These are phyloP conservation scores for Cornus kousa DNA, from an alignment of 148 eudicot genomes.

Conservation along the genomic window DNA sequence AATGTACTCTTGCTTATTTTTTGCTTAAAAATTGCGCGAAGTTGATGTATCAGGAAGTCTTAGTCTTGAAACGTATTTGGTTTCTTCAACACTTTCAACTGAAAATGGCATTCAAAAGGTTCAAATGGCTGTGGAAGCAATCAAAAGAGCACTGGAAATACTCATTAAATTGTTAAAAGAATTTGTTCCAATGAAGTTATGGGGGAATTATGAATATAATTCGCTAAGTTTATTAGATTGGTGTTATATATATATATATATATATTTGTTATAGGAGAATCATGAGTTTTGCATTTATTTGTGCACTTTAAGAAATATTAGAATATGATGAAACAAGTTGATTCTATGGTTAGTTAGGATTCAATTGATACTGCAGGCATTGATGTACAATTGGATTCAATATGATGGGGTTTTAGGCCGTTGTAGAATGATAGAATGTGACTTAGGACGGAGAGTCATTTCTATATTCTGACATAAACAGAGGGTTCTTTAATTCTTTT, in stretches of 20 bases:
- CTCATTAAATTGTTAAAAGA: too few relatives aligned
- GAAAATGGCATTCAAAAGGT: background rate
- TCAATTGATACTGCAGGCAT: background rate
- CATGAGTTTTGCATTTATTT: too few relatives aligned
- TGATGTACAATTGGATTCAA: background rate
- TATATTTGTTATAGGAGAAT: too few relatives aligned
- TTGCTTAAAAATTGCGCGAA: too few relatives aligned
- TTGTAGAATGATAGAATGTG: background rate
- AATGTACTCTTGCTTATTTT: background rate
- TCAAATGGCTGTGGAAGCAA: background rate
- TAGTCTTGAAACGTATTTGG: background rate
- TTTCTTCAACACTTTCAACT: background rate
- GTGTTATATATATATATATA: too few relatives aligned
- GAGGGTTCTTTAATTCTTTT: too few relatives aligned
- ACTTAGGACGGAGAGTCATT: background rate
- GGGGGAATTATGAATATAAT: background rate
- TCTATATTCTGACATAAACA: background rate
- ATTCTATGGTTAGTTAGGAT: background rate
- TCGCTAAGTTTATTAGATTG: background rate
- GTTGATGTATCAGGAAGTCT: background rate
- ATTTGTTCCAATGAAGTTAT: too few relatives aligned
- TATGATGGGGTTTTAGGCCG: background rate
- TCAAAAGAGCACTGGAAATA: too few relatives aligned
- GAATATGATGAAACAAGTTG: background rate
- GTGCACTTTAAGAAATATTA: too few relatives aligned